Evolutionary conservation across 1,284 basidiomycete species (phyloP), one percentile per base, ranked within the genome.

Genomic region (Irpex sp.): DNA sequence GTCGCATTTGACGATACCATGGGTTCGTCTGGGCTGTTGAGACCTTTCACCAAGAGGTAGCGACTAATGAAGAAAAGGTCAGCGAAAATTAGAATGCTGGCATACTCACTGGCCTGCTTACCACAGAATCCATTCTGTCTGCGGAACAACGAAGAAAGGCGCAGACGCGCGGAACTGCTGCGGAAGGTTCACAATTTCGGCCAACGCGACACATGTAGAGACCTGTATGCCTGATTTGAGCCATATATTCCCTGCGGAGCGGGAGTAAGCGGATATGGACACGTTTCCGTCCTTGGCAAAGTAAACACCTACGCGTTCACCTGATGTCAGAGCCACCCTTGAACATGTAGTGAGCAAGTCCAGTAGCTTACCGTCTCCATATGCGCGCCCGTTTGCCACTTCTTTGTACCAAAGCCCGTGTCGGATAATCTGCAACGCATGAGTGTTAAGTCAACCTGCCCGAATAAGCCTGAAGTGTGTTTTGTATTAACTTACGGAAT

Each of bases 41-140:
- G 2, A 9, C 17, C n/a, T 5, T 78, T 80, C n/a, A 88, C 82
- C 19, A 88, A 76, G 3, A 88, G 76, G 70, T 87, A 88, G n/a
- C 85, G 86, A 66, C 85, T 87, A 62, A 4, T 62, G 44, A 49
- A 26, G 4, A 56, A 8, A 26, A 47, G 21, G 13, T 57, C 4
- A 40, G 60, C 48, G 62, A 19, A 56, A 8, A 56, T 31, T 38
- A 21, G 55, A 38, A 37, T 37, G 44, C 38, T 47, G 37, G 17
- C 34, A 34, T 8, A 13, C 5, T 40, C 3, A 3, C 21, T n/a
- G 36, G 21, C 3, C 4, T 17, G 15, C 83, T 51, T 67, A 86
- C 86, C 86, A 87, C 68, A 87, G 78, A 62, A 88, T 85, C 85
- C 86, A 87, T 44, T 84, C 78, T 0, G 85, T 87, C 62, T 87